phyloP scores from a whole-genome alignment of 2,329 filamentous ascomycete genomes.

The Exophiala sideris region DNA sequence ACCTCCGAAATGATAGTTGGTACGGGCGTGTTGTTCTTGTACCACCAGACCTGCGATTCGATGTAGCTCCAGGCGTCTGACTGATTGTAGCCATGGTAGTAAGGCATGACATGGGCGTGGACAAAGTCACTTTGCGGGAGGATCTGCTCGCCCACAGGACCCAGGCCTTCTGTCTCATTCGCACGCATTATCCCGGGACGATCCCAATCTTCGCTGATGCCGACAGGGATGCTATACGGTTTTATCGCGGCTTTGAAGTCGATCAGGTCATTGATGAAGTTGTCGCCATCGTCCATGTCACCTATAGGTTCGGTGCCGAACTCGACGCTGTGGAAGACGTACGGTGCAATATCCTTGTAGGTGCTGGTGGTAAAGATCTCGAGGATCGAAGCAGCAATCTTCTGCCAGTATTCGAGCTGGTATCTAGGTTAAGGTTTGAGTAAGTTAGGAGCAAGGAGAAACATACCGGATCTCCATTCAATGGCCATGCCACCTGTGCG shows the following conservation, averaged over 20 bases:
- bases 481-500: constrained; percentile 8
- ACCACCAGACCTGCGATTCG: constrained; percentile 6
- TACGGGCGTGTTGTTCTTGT: constrained; percentile 12
- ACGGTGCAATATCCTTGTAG: constrained; percentile 5
- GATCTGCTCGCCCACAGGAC: constrained; percentile 4
- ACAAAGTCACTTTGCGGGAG: constrained; percentile 9
- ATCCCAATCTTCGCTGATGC: constrained; percentile 12
- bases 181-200: constrained; percentile 5
- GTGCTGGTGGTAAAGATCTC: constrained; percentile 7
- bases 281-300: constrained; percentile 6
- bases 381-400: constrained; percentile 7
- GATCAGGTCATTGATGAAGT: constrained; percentile 7
- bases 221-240: constrained; percentile 7
- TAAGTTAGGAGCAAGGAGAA: too few species aligned
- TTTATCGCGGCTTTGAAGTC: constrained; percentile 5
- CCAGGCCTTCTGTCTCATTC: constrained; percentile 9
- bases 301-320: constrained; percentile 9
- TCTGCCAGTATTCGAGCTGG: constrained; percentile 9
- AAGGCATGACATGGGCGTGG: constrained; percentile 10
- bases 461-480: constrained; percentile 10
- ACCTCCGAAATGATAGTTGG: constrained; percentile 10
- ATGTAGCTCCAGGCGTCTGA: constrained; percentile 8
- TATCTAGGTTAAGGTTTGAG: background rate
- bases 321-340: constrained; percentile 10
- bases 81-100: constrained; percentile 10